phyloP scores from a whole-genome alignment of 1,284 basidiomycete genomes.

The Leccinum griseonigrum region DNA sequence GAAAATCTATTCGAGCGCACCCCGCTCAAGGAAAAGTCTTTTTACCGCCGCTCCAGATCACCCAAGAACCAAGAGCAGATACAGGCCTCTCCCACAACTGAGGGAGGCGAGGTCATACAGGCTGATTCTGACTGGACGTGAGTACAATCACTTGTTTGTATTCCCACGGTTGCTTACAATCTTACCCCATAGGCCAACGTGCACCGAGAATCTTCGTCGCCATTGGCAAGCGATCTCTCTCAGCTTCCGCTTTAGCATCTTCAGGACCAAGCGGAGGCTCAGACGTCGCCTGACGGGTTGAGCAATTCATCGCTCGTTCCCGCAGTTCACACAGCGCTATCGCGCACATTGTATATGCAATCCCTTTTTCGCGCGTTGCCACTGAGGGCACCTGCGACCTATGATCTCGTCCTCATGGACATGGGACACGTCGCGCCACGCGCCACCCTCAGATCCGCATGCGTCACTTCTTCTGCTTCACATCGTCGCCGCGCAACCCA shows the following conservation, averaged over 20 bases:
- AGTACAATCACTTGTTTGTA: conserved; percentile 20
- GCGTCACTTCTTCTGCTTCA: conserved; percentile 20
- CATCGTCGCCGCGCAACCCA: conserved; percentile 14
- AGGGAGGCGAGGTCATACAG: conserved; percentile 15
- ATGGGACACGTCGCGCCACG: conserved; percentile 26
- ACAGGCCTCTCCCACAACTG: not conserved
- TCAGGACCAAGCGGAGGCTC: conserved; percentile 52
- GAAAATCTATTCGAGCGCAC: conserved; percentile 18
- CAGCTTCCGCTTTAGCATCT: conserved; percentile 53
- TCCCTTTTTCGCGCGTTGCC: conserved; percentile 22
- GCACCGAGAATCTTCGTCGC: conserved; percentile 47
- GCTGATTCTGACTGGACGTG: conserved; percentile 38
- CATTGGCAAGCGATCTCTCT: conserved; percentile 60
- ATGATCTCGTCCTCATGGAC: conserved; percentile 17
- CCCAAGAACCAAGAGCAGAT: conserved; percentile 32
- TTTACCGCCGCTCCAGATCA: conserved; percentile 19
- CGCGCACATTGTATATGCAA: conserved; percentile 23
- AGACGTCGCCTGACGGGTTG: conserved; percentile 31
- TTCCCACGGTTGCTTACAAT: not conserved
- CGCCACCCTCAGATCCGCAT: conserved; percentile 21
- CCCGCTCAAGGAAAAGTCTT: conserved; percentile 30
- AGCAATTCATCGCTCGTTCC: conserved; percentile 7
- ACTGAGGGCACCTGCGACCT: conserved; percentile 21
- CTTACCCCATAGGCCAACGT: conserved; percentile 45
- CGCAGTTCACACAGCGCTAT: conserved; percentile 11